phyloP scores from a whole-genome alignment of 805 yeast genomes.

The Maudiozyma barnettii region DNA sequence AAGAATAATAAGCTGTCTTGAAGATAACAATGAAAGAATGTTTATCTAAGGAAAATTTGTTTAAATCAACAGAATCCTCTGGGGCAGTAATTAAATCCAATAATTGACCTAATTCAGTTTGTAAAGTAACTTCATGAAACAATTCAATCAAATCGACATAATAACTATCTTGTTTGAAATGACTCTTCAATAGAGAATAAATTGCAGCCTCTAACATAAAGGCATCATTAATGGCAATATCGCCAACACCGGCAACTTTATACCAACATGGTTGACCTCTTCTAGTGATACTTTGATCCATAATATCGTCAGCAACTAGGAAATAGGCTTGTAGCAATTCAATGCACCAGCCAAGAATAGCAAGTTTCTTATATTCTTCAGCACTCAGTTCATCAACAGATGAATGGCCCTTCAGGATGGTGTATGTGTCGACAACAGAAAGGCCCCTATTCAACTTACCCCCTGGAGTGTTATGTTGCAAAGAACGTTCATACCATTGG shows the following conservation, averaged over 20 bases:
- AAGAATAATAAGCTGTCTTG: conserved; percentile 96
- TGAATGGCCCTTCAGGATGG: conserved; percentile 57
- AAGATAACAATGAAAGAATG: conserved; percentile 92
- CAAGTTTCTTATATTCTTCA: conserved; percentile 73
- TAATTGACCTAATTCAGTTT: conserved; percentile 94
- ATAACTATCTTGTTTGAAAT: conserved; percentile 72
- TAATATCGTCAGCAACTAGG: conserved; percentile 96
- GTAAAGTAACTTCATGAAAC: conserved; percentile 95
- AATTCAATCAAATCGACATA: conserved; percentile 86
- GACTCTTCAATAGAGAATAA: conserved; percentile 77
- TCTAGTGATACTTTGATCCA: conserved; percentile 94
- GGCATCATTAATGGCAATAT: conserved; percentile 94
- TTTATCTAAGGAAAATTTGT: conserved; percentile 76
- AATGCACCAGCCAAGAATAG: conserved; percentile 89
- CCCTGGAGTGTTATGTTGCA: conserved; percentile 86
- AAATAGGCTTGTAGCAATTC: conserved; percentile 94
- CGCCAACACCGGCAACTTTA: conserved; percentile 65
- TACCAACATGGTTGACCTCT: conserved; percentile 99
- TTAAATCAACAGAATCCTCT: conserved; percentile 83
- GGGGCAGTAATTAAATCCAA: conserved; percentile 95
- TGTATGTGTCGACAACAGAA: conserved; percentile 89
- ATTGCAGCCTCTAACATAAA: conserved; percentile 95
- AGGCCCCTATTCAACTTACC: conserved; percentile 95
- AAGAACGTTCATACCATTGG: conserved; percentile 66
- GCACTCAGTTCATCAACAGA: conserved; percentile 47